Evolutionary conservation across 495 filamentous ascomycete species (phyloP), one percentile per base, ranked within the genome.

Genomic region (Daldinia decipiens): DNA sequence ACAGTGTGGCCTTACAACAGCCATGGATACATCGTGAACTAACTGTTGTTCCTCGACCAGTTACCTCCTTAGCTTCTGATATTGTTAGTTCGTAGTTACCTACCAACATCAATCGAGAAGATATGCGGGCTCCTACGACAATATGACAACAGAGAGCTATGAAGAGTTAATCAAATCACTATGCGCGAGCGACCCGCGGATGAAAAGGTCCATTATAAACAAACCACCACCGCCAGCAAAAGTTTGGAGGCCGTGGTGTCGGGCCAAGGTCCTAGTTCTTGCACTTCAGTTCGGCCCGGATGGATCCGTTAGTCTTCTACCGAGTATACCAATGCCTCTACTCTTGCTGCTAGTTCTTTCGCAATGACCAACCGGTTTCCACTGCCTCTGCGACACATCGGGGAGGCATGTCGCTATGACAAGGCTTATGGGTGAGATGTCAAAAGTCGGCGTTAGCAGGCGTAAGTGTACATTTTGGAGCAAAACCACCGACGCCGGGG

Each of bases 381-480:
- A 31, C 27, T 34, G 31, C 29, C 53, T 56, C 34, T 36, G 53
- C 17, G 29, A 56, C 3, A 36, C 53, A 56, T 34, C 53, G 0
- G 31, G 53, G 31, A 29, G 53, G 7, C 53, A 36, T 56, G 8
- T 56, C 11, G 31, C 31, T 19, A 5, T 36, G 13, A 56, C 53
- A 3, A 56, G 31, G n/a, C 27, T 56, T 3, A 34, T 36, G 53
- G 53, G 53, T 2, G 31, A 56, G 17, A 34, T 56, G n/a, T 56
- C 53, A 1, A 19, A 32, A 24, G 53, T 56, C n/a, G 17, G 27
- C 1, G 9, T 56, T 19, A 21, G 29, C 13, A 32, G 53, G 27
- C 53, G 53, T 7, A 56, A 56, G 31, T 56, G 53, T 17, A 56
- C 31, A 24, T 27, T 56, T 7, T 56, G 53, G 31, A 34, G 29